Evolutionary conservation across 1,284 basidiomycete genomes (phyloP), one percentile per base, ranked within the genome.

Genomic region (Ganoderma boninense): DNA sequence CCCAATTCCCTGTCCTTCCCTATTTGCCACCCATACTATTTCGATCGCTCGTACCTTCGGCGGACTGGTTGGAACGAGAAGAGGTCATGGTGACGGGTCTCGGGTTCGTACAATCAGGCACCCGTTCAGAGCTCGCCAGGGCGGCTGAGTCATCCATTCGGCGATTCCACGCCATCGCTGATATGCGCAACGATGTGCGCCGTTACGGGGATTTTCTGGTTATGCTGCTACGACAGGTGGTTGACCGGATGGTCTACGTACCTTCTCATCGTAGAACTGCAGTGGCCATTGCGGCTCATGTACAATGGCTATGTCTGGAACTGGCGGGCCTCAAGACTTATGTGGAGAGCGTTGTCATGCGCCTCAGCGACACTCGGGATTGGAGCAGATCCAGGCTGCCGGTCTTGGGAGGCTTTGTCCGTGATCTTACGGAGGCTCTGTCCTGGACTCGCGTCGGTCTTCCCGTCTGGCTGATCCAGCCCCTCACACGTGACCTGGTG

Each of bases 231-330:
- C 57, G 59, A 4, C 63, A 65, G 35, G 38, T 26, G 4, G 38
- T 69, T 8, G 64, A 65, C 11, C 42, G 68, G 8, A 65, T 69
- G 63, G 11, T 38, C 11, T 20, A 26, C 2, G 18, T 69, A 6
- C 44, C 68, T 1, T 52, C 68, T 20, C 23, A 23, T 23, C 38
- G 14, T 20, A 35, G 29, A 20, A 35, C 56, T 14, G 54, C 68
- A 8, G 20, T 69, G 2, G 56, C 56, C 1, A 38, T 65, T 3
- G 68, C 54, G 2, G 59, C 63, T 1, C 68, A 69, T 49, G 29
- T 69, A 8, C 68, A 69, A 23, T 64, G 64, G 8, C 11, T 69
- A 4, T n/a, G 16, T 3, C 57, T 69, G 14, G 68, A 69, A 38
- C n/a, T 69, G 8, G 26, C 18, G 0, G 68, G 68, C 1, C 38